These are phyloP conservation scores for Coemansia guatemalensis DNA, from an alignment of 192 early-diverging fungal species.

Conservation along the genomic window DNA sequence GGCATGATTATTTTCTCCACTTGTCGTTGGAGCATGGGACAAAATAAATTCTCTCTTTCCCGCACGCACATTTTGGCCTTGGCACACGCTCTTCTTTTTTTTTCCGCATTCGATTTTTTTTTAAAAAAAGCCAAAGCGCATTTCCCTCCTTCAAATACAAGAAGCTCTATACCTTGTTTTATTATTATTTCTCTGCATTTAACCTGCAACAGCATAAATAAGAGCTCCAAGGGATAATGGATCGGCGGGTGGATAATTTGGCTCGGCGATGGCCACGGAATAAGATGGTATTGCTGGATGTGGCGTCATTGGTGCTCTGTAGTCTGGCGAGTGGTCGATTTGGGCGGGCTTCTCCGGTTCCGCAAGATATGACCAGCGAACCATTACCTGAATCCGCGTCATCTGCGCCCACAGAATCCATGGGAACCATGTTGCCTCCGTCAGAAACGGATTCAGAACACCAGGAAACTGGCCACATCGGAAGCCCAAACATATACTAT, in stretches of 20 bases:
- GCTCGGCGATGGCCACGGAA: too few species aligned
- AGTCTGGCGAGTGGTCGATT: background rate
- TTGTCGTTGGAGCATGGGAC: too few species aligned
- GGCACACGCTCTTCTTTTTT: conserved; percentile 4
- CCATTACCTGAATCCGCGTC: background rate
- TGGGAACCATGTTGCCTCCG: background rate
- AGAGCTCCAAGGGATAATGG: background rate
- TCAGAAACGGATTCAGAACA: background rate
- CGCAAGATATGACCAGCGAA: background rate
- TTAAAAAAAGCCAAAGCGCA: background rate
- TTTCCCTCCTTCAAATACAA: background rate
- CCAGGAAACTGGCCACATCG: background rate
- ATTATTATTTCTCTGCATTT: background rate
- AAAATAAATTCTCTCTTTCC: too few species aligned
- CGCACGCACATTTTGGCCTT: background rate
- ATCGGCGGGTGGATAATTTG: too few species aligned
- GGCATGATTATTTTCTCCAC: too few species aligned
- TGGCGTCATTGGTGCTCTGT: conserved; percentile 2
- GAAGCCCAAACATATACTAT: conserved; percentile 22
- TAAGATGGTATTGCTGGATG: background rate
- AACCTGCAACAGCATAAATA: background rate
- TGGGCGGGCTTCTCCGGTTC: conserved; percentile 4
- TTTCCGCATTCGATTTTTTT: conserved; percentile 1
- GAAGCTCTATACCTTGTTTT: background rate
- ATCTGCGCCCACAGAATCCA: background rate